These are phyloP conservation scores for Cinnamomum micranthum DNA, from an alignment of 164 flowering plant genomes.

Conservation along the genomic window DNA sequence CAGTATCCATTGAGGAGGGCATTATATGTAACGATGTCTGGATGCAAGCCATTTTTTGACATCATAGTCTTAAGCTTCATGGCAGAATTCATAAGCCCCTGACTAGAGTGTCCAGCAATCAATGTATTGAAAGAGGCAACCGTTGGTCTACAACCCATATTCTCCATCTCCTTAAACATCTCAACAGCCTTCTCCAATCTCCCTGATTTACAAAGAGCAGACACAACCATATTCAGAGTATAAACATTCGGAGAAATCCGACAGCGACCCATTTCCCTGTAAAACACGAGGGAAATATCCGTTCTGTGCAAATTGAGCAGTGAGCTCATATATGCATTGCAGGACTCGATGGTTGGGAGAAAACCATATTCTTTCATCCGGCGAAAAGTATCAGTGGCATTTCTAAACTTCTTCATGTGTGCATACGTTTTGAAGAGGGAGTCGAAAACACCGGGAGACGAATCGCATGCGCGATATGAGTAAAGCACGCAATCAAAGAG, in stretches of 20 bases:
- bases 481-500: conserved; percentile 61
- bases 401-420: conserved; percentile 67
- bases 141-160: conserved; percentile 54
- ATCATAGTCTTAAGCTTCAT: conserved; percentile 60
- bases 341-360: conserved; percentile 70
- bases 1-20: conserved; percentile 68
- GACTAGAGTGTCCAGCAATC: conserved; percentile 61
- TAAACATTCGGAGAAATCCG: conserved; percentile 67
- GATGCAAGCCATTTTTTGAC: conserved; percentile 46
- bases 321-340: conserved; percentile 74
- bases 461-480: conserved; percentile 68
- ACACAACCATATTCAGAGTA: conserved; percentile 73
- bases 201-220: conserved; percentile 56
- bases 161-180: conserved; percentile 54
- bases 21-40: conserved; percentile 61
- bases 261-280: conserved; percentile 51
- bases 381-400: conserved; percentile 57
- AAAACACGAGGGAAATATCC: conserved; percentile 62
- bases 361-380: conserved; percentile 83
- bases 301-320: conserved; percentile 41
- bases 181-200: conserved; percentile 64
- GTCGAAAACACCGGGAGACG: conserved; percentile 79
- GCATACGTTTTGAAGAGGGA: conserved; percentile 72
- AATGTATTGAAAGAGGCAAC: conserved; percentile 61
- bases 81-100: conserved; percentile 52